Conservation (phyloP, 352 stramenopile genomes). For the Phytophthora constricta region DNA sequence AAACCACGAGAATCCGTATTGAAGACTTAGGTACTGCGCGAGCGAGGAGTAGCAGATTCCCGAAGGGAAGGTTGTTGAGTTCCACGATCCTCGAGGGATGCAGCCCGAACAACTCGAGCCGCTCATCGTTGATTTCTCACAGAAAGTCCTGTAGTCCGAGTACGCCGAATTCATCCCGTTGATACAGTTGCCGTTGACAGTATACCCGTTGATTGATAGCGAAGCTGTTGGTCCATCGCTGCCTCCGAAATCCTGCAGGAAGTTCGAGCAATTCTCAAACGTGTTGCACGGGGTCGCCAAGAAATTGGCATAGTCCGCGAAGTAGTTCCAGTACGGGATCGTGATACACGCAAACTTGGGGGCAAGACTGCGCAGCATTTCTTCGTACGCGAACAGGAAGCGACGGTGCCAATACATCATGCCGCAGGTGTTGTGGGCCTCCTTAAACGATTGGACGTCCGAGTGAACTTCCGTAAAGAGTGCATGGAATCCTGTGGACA, state of each 20-base stretch:
- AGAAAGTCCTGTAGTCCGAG: conserved; percentile 53
- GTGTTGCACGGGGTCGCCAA: conserved; percentile 40
- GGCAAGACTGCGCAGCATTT: conserved; percentile 73
- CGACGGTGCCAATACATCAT: conserved; percentile 79
- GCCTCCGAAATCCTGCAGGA: conserved; percentile 70
- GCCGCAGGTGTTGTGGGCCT: conserved; percentile 55
- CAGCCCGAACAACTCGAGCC: conserved; percentile 48
- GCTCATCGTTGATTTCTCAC: conserved; percentile 50
- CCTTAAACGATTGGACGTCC: conserved; percentile 43
- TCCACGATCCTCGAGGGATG: conserved; percentile 65
- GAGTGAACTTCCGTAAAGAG: conserved; percentile 66
- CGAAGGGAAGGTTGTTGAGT: conserved; percentile 46
- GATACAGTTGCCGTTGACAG: conserved; percentile 37
- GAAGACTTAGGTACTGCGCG: conserved; percentile 48
- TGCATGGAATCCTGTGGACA: conserved; percentile 55
- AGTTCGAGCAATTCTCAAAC: conserved; percentile 64
- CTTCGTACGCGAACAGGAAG: conserved; percentile 76
- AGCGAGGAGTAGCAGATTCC: conserved; percentile 66
- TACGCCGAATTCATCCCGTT: conserved; percentile 31
- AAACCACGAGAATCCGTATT: conserved; percentile 56
- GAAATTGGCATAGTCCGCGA: conserved; percentile 64
- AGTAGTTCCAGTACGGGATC: conserved; percentile 85
- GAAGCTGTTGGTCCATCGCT: conserved; percentile 34
- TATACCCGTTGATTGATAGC: conserved; percentile 30
- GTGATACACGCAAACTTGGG: conserved; percentile 70